Conservation (phyloP, 2,329 filamentous ascomycete genomes). For the Beauveria medogensis region DNA sequence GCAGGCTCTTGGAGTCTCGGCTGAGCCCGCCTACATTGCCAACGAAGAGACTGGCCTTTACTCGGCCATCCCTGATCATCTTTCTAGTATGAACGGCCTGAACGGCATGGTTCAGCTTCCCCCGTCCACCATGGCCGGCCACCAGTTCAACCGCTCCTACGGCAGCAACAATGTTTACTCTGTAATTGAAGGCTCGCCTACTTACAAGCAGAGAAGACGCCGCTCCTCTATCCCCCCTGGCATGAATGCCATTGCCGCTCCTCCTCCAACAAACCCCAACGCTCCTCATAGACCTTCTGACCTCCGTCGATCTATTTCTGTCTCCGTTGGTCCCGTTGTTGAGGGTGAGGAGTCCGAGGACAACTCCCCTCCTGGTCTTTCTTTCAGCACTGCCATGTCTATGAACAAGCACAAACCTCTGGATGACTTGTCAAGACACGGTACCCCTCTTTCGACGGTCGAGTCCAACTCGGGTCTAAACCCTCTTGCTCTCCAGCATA, state of each 20-base stretch:
- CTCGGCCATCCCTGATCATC: slow-evolving; percentile 85
- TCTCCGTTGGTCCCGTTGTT: slow-evolving; percentile 71
- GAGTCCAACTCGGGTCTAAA: slow-evolving; percentile 75
- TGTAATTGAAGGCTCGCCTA: slow-evolving; percentile 94
- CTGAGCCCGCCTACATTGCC: slow-evolving; percentile 93
- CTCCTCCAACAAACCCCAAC: slow-evolving; percentile 51
- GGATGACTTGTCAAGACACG: slow-evolving; percentile 76
- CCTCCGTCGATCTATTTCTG: slow-evolving; percentile 81
- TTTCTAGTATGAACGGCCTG: slow-evolving; percentile 62
- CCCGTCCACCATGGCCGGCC: slow-evolving; percentile 71
- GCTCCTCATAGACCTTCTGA: slow-evolving; percentile 75
- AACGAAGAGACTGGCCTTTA: slow-evolving; percentile 97
- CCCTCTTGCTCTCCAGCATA: slow-evolving; percentile 61
- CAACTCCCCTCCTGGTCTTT: slow-evolving; percentile 70
- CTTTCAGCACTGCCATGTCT: slow-evolving; percentile 62
- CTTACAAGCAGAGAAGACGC: slow-evolving; percentile 93
- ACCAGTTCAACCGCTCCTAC: slow-evolving; percentile 71
- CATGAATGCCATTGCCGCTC: slow-evolving; percentile 59
- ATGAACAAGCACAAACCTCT: slow-evolving; percentile 57
- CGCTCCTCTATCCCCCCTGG: slow-evolving; percentile 86
- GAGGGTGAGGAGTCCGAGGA: slow-evolving; percentile 73
- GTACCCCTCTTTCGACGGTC: slow-evolving; percentile 78
- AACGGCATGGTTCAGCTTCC: slow-evolving; percentile 89
- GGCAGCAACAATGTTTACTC: slow-evolving; percentile 77
- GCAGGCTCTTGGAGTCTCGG: slow-evolving; percentile 69